A percentile compares a stretch with the other conserved stretches of the same genome.
These are phyloP conservation scores for Phialophora macrospora DNA, from an alignment of 2,329 filamentous ascomycete genomes.

Conservation along the genomic window DNA sequence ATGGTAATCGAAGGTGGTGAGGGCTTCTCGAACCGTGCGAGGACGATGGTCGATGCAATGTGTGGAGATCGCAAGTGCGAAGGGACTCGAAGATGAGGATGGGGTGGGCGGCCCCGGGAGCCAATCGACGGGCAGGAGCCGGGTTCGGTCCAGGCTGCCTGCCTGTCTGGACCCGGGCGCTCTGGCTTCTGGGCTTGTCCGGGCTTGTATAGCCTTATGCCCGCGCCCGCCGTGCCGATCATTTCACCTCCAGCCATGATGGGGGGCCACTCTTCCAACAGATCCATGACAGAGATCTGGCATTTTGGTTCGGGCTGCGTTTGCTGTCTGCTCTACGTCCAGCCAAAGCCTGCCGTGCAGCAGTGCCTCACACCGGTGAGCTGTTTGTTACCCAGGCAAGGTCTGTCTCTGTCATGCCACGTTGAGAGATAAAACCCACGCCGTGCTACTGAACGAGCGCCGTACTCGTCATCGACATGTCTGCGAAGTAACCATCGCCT, in stretches of 20 bases:
- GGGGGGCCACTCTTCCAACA: background rate
- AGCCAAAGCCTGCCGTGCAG: background rate
- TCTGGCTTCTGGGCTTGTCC: background rate
- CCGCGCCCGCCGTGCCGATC: background rate
- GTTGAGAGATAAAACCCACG: background rate
- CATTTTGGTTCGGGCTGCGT: background rate
- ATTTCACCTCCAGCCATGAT: background rate
- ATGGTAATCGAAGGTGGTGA: constrained; percentile 10
- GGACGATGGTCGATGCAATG: constrained; percentile 6
- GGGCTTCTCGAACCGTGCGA: background rate
- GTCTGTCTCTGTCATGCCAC: background rate
- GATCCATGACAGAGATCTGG: background rate
- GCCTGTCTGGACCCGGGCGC: background rate
- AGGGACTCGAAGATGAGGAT: constrained; percentile 1
- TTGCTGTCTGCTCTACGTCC: background rate
- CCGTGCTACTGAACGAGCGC: background rate
- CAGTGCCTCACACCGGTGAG: background rate
- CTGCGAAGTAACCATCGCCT: background rate
- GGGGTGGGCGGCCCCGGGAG: background rate
- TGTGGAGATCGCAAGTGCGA: constrained; percentile 13
- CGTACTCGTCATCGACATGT: background rate
- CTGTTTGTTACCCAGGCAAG: background rate
- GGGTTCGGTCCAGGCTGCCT: background rate
- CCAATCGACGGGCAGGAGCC: background rate
- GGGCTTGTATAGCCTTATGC: constrained; percentile 17